phyloP scores from a whole-genome alignment of 2,329 filamentous ascomycete species.

The Fusarium bulbicola region DNA sequence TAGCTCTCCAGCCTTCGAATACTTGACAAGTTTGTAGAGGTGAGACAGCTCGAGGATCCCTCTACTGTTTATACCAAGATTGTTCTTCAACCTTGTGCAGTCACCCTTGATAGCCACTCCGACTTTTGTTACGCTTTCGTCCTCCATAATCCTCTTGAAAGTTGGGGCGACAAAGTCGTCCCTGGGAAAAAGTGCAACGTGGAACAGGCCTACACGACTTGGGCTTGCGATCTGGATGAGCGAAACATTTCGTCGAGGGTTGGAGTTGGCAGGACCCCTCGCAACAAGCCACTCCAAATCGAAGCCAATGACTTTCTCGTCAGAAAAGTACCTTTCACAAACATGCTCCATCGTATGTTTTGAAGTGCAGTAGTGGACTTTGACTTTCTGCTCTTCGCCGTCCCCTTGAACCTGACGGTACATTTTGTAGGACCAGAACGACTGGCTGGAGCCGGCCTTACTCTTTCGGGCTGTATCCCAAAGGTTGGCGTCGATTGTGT shows the following conservation, averaged over 20 bases:
- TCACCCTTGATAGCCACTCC: slow-evolving; percentile 82
- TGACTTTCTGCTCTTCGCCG: slow-evolving; percentile 62
- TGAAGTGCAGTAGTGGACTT: slow-evolving; percentile 81
- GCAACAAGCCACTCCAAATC: slow-evolving; percentile 84
- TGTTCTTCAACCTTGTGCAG: slow-evolving; percentile 72
- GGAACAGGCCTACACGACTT: slow-evolving; percentile 81
- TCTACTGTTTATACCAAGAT: slow-evolving; percentile 68
- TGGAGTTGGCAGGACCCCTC: slow-evolving; percentile 52
- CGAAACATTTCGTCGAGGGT: slow-evolving; percentile 75
- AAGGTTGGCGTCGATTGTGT: slow-evolving; percentile 43
- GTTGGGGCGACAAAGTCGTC: slow-evolving; percentile 74
- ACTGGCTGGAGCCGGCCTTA: slow-evolving; percentile 54
- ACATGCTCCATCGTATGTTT: slow-evolving; percentile 73
- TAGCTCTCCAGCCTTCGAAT: slow-evolving; percentile 60
- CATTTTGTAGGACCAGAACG: slow-evolving; percentile 74
- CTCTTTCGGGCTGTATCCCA: slow-evolving; percentile 58
- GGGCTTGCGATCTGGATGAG: slow-evolving; percentile 85
- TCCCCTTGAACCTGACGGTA: slow-evolving; percentile 64
- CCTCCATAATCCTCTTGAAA: slow-evolving; percentile 77
- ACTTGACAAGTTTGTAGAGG: slow-evolving; percentile 80
- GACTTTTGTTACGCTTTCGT: slow-evolving; percentile 73
- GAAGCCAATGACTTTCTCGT: slow-evolving; percentile 80
- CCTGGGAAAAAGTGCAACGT: slow-evolving; percentile 72
- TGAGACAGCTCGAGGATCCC: slow-evolving; percentile 86
- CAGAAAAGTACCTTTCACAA: slow-evolving; percentile 70